phyloP scores from a whole-genome alignment of 2,329 filamentous ascomycete genomes.

The Diplodia sapinea region DNA sequence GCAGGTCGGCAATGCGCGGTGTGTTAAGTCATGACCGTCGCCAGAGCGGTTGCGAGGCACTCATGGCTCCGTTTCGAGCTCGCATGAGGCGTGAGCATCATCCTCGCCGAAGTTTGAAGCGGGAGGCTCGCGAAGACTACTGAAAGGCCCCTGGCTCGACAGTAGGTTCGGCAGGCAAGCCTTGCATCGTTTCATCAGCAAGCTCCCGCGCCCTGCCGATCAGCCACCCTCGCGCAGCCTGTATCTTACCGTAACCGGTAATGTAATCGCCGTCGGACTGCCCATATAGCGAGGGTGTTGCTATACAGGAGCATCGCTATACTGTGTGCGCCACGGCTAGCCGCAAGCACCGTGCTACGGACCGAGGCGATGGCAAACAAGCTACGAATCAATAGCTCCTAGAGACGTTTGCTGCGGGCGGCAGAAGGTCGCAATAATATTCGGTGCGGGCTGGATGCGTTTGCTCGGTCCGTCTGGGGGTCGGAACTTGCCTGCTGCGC shows the following conservation, averaged over 20 bases:
- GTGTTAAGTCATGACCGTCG: background rate
- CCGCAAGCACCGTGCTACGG: background rate
- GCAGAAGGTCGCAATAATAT: slow-evolving; percentile 18
- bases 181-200: slow-evolving; percentile 28
- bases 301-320: slow-evolving; percentile 3
- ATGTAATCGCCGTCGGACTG: slow-evolving; percentile 20
- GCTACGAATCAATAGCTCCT: background rate
- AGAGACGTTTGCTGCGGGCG: background rate
- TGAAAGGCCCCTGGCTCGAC: slow-evolving; percentile 21
- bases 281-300: slow-evolving; percentile 1
- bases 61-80: background rate
- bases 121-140: slow-evolving; percentile 11
- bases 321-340: background rate
- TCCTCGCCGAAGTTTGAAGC: slow-evolving; percentile 16
- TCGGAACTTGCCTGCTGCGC: slow-evolving; percentile 16
- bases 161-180: slow-evolving; percentile 12
- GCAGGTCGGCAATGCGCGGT: background rate
- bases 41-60: background rate
- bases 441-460: background rate
- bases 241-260: slow-evolving; percentile 25
- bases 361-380: background rate
- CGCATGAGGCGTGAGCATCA: slow-evolving; percentile 13
- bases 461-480: slow-evolving; percentile 16
- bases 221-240: slow-evolving; percentile 11
- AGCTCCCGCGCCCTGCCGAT: slow-evolving; percentile 27